These are phyloP conservation scores for Vanderwaltozyma yarrowii DNA, from an alignment of 805 yeast species.

Conservation along the genomic window DNA sequence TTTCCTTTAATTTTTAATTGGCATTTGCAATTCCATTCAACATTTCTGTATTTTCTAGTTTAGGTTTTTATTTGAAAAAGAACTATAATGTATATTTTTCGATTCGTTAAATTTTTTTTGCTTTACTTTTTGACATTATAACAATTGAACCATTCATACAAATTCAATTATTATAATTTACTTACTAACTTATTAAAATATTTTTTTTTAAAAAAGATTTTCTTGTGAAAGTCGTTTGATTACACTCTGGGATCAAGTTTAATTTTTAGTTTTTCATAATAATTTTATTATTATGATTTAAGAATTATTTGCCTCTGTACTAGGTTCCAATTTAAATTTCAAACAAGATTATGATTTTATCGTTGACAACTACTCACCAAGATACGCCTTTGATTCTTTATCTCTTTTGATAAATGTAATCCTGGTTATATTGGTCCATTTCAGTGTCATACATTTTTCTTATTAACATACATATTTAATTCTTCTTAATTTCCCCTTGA, in stretches of 20 bases:
- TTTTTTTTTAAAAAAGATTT: no score
- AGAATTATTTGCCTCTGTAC: conserved; percentile 1
- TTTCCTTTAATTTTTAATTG: conserved; percentile 11
- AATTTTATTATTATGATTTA: no score
- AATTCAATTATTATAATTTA: no score
- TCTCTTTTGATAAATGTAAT: background rate
- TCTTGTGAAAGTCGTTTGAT: conserved; percentile 2
- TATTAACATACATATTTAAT: no score
- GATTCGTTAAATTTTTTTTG: background rate
- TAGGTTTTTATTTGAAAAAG: conserved; percentile 4
- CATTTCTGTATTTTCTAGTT: conserved; percentile 5
- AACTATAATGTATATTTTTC: no score
- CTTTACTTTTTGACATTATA: no score
- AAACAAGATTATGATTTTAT: conserved; percentile 5
- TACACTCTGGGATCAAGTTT: conserved; percentile 5
- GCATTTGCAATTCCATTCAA: conserved; percentile 3
- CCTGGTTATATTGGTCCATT: conserved; percentile 5
- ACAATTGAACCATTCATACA: no score
- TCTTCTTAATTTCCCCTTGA: no score
- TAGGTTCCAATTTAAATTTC: conserved; percentile 4
- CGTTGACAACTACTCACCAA: conserved; percentile 3
- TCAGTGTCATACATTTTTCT: conserved; percentile 3
- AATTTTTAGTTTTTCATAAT: background rate
- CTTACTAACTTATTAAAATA: background rate
- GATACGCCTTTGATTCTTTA: conserved; percentile 1